Base-by-base conservation (phyloP, 2,329 filamentous ascomycete genomes). In the Drechslera avenae region DNA sequence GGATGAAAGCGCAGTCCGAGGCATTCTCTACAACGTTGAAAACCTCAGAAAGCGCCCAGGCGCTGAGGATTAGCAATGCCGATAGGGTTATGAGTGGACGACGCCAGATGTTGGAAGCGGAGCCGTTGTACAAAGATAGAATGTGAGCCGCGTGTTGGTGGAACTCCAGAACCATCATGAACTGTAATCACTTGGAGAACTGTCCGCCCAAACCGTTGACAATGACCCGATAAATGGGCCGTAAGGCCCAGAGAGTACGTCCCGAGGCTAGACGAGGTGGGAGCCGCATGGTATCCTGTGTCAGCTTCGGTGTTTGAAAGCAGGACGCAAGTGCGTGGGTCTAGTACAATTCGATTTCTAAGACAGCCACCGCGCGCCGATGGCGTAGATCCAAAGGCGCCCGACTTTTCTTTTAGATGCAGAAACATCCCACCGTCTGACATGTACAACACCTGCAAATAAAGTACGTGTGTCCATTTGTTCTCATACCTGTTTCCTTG, bases 31-130 rank as follows among this genome's bases (percentile, higher is more conserved):
- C 62, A 72, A 71, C 21, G 67, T 79, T 35, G 76, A 76, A 53
- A 79, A 79, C 47, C 68, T 82, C 39, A 73, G 80, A 47, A 83
- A 82, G 64, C 72, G 78, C 45, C 73, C 72, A 63, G 72, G 66
- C 48, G 64, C 63, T 12, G 69, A 72, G 35, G 72, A 73, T 51
- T 69, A 71, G 30, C 40, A 32, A 32, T 23, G 28, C 35, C 41
- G 47, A 23, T 51, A 37, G 30, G 50, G 13, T 34, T 34, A 5
- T 26, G 33, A 19, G n/a, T 37, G 23, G 18, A 21, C 26, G 28
- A 23, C 32, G 33, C 23, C 35, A 49, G 32, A 50, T 13, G 14
- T 32, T 13, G 16, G 45, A 41, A 39, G 46, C 46, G 47, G 30
- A 30, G 45, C 19, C 31, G 33, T 16, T 16, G 34, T 45, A 46